These are phyloP conservation scores for Geotrichum histeridarum DNA, from an alignment of 1,139 yeast species.

Conservation along the genomic window DNA sequence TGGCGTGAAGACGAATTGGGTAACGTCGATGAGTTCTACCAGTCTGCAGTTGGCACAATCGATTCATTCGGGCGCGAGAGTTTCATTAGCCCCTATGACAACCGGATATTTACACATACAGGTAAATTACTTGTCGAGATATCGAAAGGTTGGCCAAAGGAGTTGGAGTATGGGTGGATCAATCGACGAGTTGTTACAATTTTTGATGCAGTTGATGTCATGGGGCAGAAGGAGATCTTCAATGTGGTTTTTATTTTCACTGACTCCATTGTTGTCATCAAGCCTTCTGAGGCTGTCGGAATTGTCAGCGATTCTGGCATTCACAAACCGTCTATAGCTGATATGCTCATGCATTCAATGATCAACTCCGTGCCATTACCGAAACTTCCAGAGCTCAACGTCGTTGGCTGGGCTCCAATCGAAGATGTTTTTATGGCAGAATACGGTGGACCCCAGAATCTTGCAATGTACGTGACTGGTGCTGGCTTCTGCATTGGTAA, in stretches of 20 bases:
- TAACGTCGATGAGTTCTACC: slow-evolving; percentile 44
- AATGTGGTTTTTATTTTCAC: slow-evolving; percentile 73
- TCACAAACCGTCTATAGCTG: slow-evolving; percentile 62
- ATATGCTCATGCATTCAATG: slow-evolving; percentile 81
- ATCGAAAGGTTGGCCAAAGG: slow-evolving; percentile 82
- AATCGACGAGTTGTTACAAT: slow-evolving; percentile 80
- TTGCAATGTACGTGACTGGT: slow-evolving; percentile 23
- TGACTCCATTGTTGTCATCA: slow-evolving; percentile 66
- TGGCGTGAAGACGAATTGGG: slow-evolving; percentile 40
- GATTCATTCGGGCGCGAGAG: slow-evolving; percentile 66
- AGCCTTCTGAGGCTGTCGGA: slow-evolving; percentile 34
- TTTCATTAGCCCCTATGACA: slow-evolving; percentile 44
- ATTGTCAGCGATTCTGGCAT: slow-evolving; percentile 35
- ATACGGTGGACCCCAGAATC: slow-evolving; percentile 24
- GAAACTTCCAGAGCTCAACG: slow-evolving; percentile 63
- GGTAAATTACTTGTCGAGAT: slow-evolving; percentile 82
- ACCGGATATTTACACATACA: slow-evolving; percentile 81
- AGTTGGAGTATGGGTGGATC: slow-evolving; percentile 84
- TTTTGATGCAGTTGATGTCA: slow-evolving; percentile 52
- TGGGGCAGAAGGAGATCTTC: slow-evolving; percentile 32
- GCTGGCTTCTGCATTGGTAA: slow-evolving; percentile 14
- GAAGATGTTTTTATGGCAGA: slow-evolving; percentile 41
- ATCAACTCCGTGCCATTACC: slow-evolving; percentile 79
- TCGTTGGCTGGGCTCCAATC: slow-evolving; percentile 64
- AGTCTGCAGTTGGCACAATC: slow-evolving; percentile 58